Conservation (phyloP, 495 filamentous ascomycete species). For the Xylaria nigripes region DNA sequence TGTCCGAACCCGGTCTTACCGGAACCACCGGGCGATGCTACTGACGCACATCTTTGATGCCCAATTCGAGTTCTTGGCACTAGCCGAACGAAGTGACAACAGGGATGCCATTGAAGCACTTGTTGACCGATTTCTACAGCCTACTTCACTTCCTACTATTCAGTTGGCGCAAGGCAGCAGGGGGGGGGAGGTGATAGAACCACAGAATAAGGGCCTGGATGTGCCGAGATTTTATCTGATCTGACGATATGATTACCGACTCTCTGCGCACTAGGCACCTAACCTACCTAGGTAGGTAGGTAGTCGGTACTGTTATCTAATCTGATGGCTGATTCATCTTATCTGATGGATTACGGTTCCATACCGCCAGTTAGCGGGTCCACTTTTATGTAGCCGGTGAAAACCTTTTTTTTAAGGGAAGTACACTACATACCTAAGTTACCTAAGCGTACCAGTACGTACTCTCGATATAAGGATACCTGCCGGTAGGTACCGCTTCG, state of each 20-base stretch:
- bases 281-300: no score
- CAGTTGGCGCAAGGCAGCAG: not conserved
- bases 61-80: not conserved
- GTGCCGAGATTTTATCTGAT: not conserved
- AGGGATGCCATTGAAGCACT: constrained; percentile 1
- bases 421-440: no score
- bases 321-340: not conserved
- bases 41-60: constrained; percentile 5
- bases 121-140: not conserved
- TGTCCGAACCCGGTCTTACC: constrained; percentile 4
- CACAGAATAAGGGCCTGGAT: not conserved
- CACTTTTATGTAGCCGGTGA: not conserved
- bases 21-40: not conserved
- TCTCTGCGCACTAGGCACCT: no score
- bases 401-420: no score
- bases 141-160: not conserved
- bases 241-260: not conserved
- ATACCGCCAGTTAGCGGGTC: not conserved
- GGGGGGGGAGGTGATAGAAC: not conserved
- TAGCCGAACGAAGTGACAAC: not conserved
- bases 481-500: no score
- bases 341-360: not conserved
- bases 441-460: no score
- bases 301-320: not conserved
- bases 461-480: no score